Conservation (phyloP, 306 rosid genomes). For the barrel medic (Medicago truncatula) region MtrunA17r5.0-ANR NC_053046.1:17977501-17978000, state of each 20-base stretch:
- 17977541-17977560: neutral
- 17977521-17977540: neutral
- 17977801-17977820: constrained; percentile 36
- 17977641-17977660: constrained; percentile 49
- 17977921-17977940: too few species aligned
- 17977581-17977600: constrained; percentile 67
- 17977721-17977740: constrained; percentile 64
- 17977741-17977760: constrained; percentile 65
- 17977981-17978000: too few species aligned
- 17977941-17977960: too few species aligned
- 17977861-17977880: too few species aligned
- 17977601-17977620: constrained; percentile 55
- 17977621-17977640: constrained; percentile 56
- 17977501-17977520: too few species aligned
- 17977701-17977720: constrained; percentile 65
- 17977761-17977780: constrained; percentile 53
- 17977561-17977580: constrained; percentile 17
- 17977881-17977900: too few species aligned
- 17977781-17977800: constrained; percentile 55
- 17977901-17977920: too few species aligned
- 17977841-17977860: neutral
- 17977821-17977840: neutral
- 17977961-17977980: too few species aligned
- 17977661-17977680: constrained; percentile 66
- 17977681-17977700: constrained; percentile 54